Conservation (phyloP, 202 grass and related monocot species). For the Bolboschoenoplectus hybrid region DNA sequence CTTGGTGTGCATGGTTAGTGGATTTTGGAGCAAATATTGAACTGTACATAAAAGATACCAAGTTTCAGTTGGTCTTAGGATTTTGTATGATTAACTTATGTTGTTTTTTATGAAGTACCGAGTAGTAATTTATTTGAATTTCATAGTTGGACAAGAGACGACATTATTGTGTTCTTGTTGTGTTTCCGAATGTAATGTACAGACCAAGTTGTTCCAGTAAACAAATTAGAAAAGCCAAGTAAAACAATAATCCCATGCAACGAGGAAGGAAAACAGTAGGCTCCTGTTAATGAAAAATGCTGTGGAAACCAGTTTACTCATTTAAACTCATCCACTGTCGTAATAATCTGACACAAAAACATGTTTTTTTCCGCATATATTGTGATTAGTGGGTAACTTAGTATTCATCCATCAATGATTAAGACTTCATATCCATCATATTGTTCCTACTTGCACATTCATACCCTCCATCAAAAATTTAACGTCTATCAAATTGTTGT, state of each 20-base stretch:
- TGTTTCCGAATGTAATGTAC: not conserved
- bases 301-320: not conserved
- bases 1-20: constrained; percentile 4
- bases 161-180: not conserved
- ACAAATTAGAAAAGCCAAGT: not conserved
- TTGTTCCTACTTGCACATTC: not conserved
- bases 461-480: not conserved
- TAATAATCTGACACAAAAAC: not conserved
- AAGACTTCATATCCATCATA: not conserved
- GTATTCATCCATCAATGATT: not conserved
- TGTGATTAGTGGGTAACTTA: not conserved
- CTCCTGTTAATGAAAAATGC: not conserved
- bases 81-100: constrained; percentile 1
- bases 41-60: constrained; percentile 16
- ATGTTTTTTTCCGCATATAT: not conserved
- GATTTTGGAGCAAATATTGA: constrained; percentile 16
- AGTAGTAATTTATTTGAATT: not conserved
- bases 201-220: not conserved
- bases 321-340: not conserved
- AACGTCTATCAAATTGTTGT: not conserved
- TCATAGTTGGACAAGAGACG: not conserved
- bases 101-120: not conserved
- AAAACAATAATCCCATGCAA: not conserved
- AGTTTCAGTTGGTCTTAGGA: not conserved
- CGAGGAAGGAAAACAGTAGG: not conserved